phyloP scores from a whole-genome alignment of 2,329 filamentous ascomycete species.

The Trichophyton rubrum region DNA sequence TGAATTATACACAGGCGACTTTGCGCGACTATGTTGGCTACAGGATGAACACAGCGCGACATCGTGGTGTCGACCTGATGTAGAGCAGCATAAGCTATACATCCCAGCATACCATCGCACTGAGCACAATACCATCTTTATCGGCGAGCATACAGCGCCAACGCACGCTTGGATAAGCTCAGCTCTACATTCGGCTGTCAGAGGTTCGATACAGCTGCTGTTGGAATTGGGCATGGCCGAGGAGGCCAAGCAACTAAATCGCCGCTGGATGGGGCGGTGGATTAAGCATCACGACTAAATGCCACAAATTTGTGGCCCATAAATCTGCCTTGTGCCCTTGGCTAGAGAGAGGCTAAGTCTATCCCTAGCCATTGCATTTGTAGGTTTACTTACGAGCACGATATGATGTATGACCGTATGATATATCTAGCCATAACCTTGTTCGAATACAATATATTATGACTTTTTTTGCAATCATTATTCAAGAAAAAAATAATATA shows the following conservation, averaged over 20 bases:
- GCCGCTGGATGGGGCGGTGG: conserved; percentile 58
- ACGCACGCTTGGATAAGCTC: conserved; percentile 25
- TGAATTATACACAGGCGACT: conserved; percentile 16
- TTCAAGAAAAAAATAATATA: too few species aligned
- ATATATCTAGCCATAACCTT: too few species aligned
- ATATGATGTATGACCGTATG: too few species aligned
- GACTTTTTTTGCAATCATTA: too few species aligned
- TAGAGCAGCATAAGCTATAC: conserved; percentile 22
- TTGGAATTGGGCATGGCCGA: conserved; percentile 51
- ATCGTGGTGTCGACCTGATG: conserved; percentile 20
- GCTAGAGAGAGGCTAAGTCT: too few species aligned
- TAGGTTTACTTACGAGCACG: too few species aligned
- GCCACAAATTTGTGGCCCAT: too few species aligned
- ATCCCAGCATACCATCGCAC: too few species aligned
- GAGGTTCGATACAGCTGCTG: conserved; percentile 22
- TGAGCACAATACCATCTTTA: conserved; percentile 20
- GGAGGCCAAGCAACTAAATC: conserved; percentile 52
- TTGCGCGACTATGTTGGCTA: conserved; percentile 12
- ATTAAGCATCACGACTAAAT: conserved; percentile 16
- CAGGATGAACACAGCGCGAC: too few species aligned
- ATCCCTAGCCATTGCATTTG: too few species aligned
- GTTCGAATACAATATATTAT: too few species aligned
- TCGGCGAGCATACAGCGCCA: conserved; percentile 27
- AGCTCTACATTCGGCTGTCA: conserved; percentile 15
- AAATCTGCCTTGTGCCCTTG: too few species aligned